These are phyloP conservation scores for Mortierella sp. DNA, from an alignment of 371 early-diverging fungal species.

Conservation along the genomic window DNA sequence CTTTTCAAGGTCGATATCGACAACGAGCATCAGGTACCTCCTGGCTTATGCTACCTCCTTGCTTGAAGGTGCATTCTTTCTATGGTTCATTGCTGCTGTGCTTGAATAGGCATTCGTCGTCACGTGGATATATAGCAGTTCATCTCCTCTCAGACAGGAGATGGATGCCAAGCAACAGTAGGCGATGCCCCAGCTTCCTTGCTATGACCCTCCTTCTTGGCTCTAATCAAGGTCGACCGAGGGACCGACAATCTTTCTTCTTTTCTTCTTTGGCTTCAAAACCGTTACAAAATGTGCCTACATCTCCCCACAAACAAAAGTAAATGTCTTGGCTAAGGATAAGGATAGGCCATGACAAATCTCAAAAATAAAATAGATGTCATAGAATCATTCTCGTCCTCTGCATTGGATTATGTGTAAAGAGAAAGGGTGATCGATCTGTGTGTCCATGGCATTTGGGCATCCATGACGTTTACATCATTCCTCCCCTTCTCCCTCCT, in stretches of 20 bases:
- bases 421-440: neutral
- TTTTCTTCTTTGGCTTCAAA: neutral
- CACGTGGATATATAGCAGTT: too few relatives aligned
- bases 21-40: too few relatives aligned
- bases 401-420: neutral
- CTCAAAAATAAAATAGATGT: neutral
- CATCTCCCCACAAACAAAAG: neutral
- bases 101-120: too few relatives aligned
- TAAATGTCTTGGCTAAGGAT: neutral
- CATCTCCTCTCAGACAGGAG: too few relatives aligned
- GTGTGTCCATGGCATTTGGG: neutral
- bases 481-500: neutral
- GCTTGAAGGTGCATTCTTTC: too few relatives aligned
- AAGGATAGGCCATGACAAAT: conserved; percentile 8
- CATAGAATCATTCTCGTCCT: neutral
- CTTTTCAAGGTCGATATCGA: too few relatives aligned
- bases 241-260: neutral
- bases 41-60: too few relatives aligned
- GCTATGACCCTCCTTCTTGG: neutral
- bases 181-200: too few relatives aligned
- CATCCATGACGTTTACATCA: neutral
- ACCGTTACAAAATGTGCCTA: neutral
- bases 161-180: too few relatives aligned
- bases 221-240: neutral
- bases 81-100: too few relatives aligned